Conservation (phyloP, 225 moss, liverwort and hornwort species). For the Physcomitrellopsis africana region DNA sequence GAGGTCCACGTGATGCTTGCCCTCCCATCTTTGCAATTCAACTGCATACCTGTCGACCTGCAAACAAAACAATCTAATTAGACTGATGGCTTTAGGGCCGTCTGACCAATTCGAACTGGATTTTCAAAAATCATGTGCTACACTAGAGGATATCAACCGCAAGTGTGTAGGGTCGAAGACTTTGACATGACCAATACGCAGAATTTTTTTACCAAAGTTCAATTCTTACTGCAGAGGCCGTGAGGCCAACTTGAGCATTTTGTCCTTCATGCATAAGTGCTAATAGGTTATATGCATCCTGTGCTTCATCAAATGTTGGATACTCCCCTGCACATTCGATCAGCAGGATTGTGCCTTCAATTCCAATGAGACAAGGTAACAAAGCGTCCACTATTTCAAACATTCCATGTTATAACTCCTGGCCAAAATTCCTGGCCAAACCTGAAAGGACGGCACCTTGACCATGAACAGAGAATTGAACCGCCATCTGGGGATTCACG, state of each 20-base stretch:
- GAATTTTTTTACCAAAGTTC: background rate
- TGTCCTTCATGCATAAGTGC: conserved; percentile 48
- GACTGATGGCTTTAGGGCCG: too few relatives aligned
- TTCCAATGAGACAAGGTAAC: background rate
- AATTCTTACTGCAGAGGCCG: conserved; percentile 37
- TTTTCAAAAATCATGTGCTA: background rate
- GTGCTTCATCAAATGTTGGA: conserved; percentile 46
- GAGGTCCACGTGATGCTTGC: conserved; percentile 42
- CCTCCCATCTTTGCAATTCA: conserved; percentile 46
- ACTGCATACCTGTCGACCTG: conserved; percentile 42
- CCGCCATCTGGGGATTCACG: too few relatives aligned
- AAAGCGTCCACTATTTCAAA: background rate
- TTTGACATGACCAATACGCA: background rate
- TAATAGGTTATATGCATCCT: conserved; percentile 48
- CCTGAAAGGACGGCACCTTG: background rate
- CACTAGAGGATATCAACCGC: background rate
- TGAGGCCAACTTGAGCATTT: conserved; percentile 24
- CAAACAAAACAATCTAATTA: background rate
- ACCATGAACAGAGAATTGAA: too few relatives aligned
- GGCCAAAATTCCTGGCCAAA: background rate
- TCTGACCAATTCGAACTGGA: too few relatives aligned
- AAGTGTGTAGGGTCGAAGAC: background rate
- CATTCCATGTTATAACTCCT: background rate
- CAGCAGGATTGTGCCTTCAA: background rate
- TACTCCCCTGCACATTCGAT: conserved; percentile 49